phyloP scores from a whole-genome alignment of 768 basidiomycete genomes.

The Russula earlei region DNA sequence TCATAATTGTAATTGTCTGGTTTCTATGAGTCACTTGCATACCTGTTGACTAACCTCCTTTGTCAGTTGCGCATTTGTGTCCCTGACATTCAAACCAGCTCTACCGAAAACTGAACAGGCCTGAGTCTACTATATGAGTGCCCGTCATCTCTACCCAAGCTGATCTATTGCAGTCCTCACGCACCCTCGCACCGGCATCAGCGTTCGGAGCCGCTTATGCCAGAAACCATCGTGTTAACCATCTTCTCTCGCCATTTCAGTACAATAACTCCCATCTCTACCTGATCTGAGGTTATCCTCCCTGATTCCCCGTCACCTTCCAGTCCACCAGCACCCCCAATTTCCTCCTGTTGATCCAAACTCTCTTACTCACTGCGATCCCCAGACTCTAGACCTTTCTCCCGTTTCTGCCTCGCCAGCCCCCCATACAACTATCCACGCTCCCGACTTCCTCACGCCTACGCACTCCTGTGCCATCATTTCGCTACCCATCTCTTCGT shows the following conservation, averaged over 20 bases:
- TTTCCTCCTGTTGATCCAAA: conserved; percentile 26
- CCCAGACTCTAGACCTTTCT: conserved; percentile 41
- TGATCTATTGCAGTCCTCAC: conserved; percentile 24
- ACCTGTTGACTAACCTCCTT: not conserved
- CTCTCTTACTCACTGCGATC: conserved; percentile 22
- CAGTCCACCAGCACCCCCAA: conserved; percentile 25
- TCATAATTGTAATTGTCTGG: conserved; percentile 12
- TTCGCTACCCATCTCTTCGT: conserved; percentile 19
- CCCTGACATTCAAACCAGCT: not conserved
- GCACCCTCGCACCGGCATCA: conserved; percentile 26
- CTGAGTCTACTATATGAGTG: not conserved
- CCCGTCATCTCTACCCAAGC: not conserved
- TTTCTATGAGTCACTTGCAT: not conserved
- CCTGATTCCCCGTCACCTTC: conserved; percentile 52
- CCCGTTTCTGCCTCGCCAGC: conserved; percentile 37
- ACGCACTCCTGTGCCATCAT: conserved; percentile 64
- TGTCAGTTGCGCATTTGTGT: not conserved
- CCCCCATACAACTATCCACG: conserved; percentile 39
- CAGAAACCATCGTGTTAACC: conserved; percentile 19
- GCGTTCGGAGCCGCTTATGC: conserved; percentile 24
- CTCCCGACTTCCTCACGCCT: conserved; percentile 45
- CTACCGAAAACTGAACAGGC: not conserved
- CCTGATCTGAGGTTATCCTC: conserved; percentile 59
- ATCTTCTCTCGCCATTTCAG: conserved; percentile 27
- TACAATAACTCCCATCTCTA: conserved; percentile 40